Percentiles rank a stretch among this genome's conserved stretches.
Evolutionary conservation across 805 yeast genomes (phyloP).

Genomic region (Metschnikowia bowlesiae): DNA sequence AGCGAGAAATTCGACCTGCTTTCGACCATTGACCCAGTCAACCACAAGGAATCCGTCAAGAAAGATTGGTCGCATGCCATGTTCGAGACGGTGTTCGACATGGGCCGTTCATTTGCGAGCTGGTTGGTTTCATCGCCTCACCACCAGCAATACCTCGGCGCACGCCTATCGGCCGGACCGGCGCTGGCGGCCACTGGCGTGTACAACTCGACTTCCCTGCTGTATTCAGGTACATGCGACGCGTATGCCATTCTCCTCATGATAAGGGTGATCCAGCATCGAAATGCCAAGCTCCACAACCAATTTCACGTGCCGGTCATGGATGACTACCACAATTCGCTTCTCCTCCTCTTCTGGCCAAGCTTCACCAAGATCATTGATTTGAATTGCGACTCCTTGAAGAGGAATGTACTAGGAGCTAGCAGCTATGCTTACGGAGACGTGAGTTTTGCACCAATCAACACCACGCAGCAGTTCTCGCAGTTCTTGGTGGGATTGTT

Average conservation of each 20-base stretch:
- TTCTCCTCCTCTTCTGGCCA: slow-evolving; percentile 78
- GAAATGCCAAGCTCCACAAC: slow-evolving; percentile 63
- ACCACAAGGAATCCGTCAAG: slow-evolving; percentile 4
- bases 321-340: slow-evolving; percentile 65
- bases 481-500: slow-evolving; percentile 67
- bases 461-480: slow-evolving; percentile 76
- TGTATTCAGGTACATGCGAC: slow-evolving; percentile 56
- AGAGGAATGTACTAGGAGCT: slow-evolving; percentile 37
- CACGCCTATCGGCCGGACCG: slow-evolving; percentile 16
- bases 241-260: slow-evolving; percentile 73
- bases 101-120: slow-evolving; percentile 42
- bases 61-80: slow-evolving; percentile 34
- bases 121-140: slow-evolving; percentile 43
- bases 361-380: slow-evolving; percentile 74
- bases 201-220: neutral
- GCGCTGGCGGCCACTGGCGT: slow-evolving; percentile 1
- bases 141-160: slow-evolving; percentile 14
- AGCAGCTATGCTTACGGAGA: slow-evolving; percentile 17
- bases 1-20: slow-evolving; percentile 32
- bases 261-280: slow-evolving; percentile 63
- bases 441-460: slow-evolving; percentile 37
- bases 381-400: slow-evolving; percentile 67
- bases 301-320: slow-evolving; percentile 61
- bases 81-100: slow-evolving; percentile 35
- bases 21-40: slow-evolving; percentile 8